Evolutionary conservation across 352 stramenopile species (phyloP), one percentile per base, ranked within the genome.

Genomic region (Pythium sukuiense): DNA sequence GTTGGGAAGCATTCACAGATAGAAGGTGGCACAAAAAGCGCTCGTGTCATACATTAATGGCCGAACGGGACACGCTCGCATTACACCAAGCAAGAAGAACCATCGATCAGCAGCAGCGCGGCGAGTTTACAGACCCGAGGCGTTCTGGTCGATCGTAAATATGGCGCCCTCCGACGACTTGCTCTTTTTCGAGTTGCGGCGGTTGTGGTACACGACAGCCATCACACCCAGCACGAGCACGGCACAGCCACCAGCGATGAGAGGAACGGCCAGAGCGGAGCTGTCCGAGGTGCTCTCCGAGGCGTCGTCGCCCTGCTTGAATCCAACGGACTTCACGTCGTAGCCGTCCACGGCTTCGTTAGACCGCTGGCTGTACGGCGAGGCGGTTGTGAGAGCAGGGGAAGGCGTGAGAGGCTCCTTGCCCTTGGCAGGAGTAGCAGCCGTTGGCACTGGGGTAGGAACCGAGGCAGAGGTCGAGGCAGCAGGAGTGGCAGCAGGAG

Each of bases 61-160:
- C 60, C 60, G 60, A 55, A 68, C 53, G 54, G 61, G 53, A 62
- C 61, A 68, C 62, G 62, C 62, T 63, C 62, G 62, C 62, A 48
- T 63, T 58, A 69, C 71, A 79, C 69, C 58, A 78, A 46, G 27
- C 58, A 78, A 46, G 27, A 41, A 61, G 61, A 55, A 58, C 53
- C 54, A 63, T 57, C 37, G 27, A 60, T n/a, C 16, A 32, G 20
- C 48, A 52, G 55, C 49, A 27, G 50, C 43, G 27, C 30, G 7
- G n/a, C 30, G 30, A 24, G 16, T 63, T 86, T 89, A 92, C 73
- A 92, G 72, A 3, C 79, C 81, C 56, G 83, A 92, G 16, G 65
- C 65, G 71, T 83, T 80, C 76, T 90, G 81, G 76, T 92, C 83
- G 55, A 92, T 70, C 35, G 83, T 92, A 65, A 92, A 92, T 74